phyloP scores from a whole-genome alignment of 345 rosid genomes.

The Melaleuca alternifolia region DNA sequence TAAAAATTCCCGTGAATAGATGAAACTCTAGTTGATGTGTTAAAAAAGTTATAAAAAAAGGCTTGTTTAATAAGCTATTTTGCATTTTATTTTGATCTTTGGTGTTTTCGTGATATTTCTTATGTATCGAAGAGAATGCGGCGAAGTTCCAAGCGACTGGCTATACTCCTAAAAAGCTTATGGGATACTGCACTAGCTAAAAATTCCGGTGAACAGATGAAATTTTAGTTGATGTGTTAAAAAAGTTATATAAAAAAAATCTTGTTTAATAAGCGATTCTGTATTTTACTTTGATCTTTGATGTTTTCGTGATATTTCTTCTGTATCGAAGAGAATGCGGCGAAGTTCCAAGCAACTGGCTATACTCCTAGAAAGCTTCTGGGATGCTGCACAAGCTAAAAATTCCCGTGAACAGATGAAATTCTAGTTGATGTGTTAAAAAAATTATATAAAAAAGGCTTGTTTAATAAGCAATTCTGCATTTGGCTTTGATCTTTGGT shows the following conservation, averaged over 20 bases:
- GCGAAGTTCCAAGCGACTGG: constrained; percentile 37
- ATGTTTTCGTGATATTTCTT: neutral
- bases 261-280: neutral
- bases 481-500: neutral
- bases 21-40: neutral
- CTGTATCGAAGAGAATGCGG: constrained; percentile 39
- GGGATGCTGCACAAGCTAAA: constrained; percentile 27
- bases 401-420: neutral
- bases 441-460: neutral
- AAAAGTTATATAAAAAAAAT: neutral
- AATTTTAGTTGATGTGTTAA: neutral
- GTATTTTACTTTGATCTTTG: neutral
- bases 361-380: constrained; percentile 27
- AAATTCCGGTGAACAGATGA: neutral
- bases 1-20: neutral
- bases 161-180: constrained; percentile 23
- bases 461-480: neutral
- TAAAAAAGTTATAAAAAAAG: neutral
- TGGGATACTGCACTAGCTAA: constrained; percentile 28
- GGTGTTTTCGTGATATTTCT: neutral
- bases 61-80: neutral
- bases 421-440: neutral
- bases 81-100: neutral
- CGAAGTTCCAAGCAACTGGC: constrained; percentile 35
- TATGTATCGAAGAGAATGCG: constrained; percentile 28